These are phyloP conservation scores for Trypanosoma grayi DNA, from an alignment of 208 protist genomes.

Conservation along the genomic window DNA sequence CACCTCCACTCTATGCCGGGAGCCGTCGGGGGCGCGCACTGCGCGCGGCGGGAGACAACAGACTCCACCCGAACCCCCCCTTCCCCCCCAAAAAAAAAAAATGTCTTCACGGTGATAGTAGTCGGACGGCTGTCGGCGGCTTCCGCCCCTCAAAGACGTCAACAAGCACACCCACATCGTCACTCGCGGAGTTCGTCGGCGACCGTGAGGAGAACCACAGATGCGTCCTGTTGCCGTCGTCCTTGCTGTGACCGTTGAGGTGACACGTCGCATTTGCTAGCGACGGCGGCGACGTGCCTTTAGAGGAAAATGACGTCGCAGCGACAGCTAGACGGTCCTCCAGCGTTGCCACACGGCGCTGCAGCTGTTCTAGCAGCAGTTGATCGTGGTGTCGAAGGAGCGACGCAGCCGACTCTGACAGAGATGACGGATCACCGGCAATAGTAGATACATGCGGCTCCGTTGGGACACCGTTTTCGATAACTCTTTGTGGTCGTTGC, in stretches of 20 bases:
- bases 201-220: conserved; percentile 4
- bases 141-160: conserved; percentile 19
- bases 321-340: conserved; percentile 10
- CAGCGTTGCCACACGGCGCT: conserved; percentile 1
- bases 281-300: not conserved
- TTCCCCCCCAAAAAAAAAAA: not conserved
- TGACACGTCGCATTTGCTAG: too few relatives aligned
- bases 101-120: conserved; percentile 1
- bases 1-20: too few relatives aligned
- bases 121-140: conserved; percentile 2
- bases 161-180: conserved; percentile 16
- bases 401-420: not conserved
- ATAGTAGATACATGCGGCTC: conserved; percentile 13
- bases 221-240: too few relatives aligned
- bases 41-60: too few relatives aligned
- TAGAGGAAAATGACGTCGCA: not conserved
- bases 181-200: conserved; percentile 6
- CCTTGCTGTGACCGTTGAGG: too few relatives aligned
- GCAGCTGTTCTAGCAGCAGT: conserved; percentile 1
- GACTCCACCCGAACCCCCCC: too few relatives aligned
- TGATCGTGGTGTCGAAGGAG: not conserved
- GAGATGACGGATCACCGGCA: conserved; percentile 3
- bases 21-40: too few relatives aligned
- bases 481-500: too few relatives aligned
- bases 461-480: not conserved